Base-by-base conservation (phyloP, 495 filamentous ascomycete species). In the Xylaria scruposa region DNA sequence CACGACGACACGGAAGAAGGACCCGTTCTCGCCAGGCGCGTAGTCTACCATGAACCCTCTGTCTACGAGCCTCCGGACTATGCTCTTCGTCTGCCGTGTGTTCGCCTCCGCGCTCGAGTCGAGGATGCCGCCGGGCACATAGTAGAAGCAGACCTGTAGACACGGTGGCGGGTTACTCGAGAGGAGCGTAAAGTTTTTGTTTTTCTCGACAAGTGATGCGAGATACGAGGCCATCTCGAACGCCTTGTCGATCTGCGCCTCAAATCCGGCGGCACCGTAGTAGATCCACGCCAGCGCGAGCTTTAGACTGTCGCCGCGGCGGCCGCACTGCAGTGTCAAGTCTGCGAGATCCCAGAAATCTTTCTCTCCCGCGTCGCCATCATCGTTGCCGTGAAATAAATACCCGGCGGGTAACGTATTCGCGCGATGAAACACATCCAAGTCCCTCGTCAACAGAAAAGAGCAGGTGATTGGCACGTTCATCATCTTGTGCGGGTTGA, bases 401-500 rank as follows among this genome's bases (percentile, higher is more conserved):
- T 98, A 98, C 12, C 91, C 92, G 0, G 95, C 95, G 0, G 91
- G 90, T n/a, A 97, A 85, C 33, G 92, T 96, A 78, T 95, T 97
- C 2, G 94, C 93, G 8, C 80, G 82, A 78, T 94, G 91, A 76
- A 98, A 97, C 42, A 90, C 82, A 42, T 87, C 82, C 74, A 94
- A 78, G 79, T 98, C 95, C 9, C 85, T 81, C 0, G 89, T 91
- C 13, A 99, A 86, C 10, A 99, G 87, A 83, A 97, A 97, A 8
- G 92, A 94, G 81, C 95, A 99, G 3, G 95, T 97, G 46, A 96
- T 80, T 0, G 95, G 95, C 10, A 93, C 93, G 51, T 92, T 93
- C 74, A 99, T 87, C 96, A 98, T 99, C 81, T 98, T 98, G 81
- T 99, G 95, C 71, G 96, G 95, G 79, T 97, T 97, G 51, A 97